Base-by-base conservation (phyloP, 2,329 filamentous ascomycete genomes). In the Pseudogymnoascus sp. region DNA sequence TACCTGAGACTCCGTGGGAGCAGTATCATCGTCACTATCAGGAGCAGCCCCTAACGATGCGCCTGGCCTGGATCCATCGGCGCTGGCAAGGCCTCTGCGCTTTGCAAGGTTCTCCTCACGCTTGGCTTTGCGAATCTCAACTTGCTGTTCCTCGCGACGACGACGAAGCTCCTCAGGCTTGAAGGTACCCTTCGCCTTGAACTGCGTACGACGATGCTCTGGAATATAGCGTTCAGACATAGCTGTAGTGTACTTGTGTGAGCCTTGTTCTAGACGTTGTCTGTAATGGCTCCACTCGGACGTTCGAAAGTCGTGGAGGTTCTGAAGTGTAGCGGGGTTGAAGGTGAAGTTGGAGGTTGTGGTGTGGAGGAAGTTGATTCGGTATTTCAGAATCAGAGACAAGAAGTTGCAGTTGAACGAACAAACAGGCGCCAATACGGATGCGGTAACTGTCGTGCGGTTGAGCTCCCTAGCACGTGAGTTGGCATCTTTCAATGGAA, bases 221-320 rank as follows among this genome's bases (percentile, higher is more conserved):
- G 95, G 95, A 75, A 99, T 99, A 83, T 97, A 99, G 75, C 95
- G 91, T 78, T 99, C 95, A 78, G 95, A 90, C 95, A 99, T 99
- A 62, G 47, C 71, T 73, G 70, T 65, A 69, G 66, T 66, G 39
- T 65, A 39, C 45, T 60, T 66, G 63, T 57, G 47, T 51, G 37
- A 60, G 51, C 39, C 39, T 61, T 61, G 59, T 61, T 39, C 39
- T 39, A 39, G 59, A 39, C 26, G 59, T 61, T 61, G 59, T 61
- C 51, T 57, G 51, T 57, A 57, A 57, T 57, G 26, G 51, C 51
- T 57, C 51, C 51, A 57, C 51, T 34, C 51, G 51, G 16, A 57
- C 51, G 51, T 34, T 57, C 51, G 51, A 57, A 57, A 26, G 51
- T 34, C 51, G 51, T 57, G 51, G 51, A 57, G 51, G 29, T 57